These are phyloP conservation scores for Aureobasidium sp. DNA, from an alignment of 2,329 filamentous ascomycete species.

Conservation along the genomic window DNA sequence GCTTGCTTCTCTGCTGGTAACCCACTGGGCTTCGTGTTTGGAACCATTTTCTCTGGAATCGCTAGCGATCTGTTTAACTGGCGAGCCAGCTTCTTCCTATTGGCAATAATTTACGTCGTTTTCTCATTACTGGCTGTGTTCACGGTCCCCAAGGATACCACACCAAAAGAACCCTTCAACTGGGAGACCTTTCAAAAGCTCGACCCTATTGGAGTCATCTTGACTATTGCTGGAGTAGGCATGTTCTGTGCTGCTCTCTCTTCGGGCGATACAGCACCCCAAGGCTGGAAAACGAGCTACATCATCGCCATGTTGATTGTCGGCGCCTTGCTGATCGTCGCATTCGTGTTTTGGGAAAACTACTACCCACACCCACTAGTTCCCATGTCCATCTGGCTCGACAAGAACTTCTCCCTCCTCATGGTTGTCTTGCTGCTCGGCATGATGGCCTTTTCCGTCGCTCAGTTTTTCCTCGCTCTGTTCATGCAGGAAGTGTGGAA, in stretches of 20 bases:
- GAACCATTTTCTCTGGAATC: slow-evolving; percentile 54
- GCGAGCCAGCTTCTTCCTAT: slow-evolving; percentile 54
- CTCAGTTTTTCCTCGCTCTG: slow-evolving; percentile 55
- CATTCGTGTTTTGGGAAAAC: slow-evolving; percentile 57
- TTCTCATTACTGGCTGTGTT: slow-evolving; percentile 52
- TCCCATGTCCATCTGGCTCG: slow-evolving; percentile 51
- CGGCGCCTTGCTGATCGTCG: slow-evolving; percentile 47
- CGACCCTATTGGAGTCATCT: slow-evolving; percentile 51
- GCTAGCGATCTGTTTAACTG: slow-evolving; percentile 54
- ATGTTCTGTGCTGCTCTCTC: slow-evolving; percentile 55
- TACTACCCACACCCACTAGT: slow-evolving; percentile 39
- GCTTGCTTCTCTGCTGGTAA: slow-evolving; percentile 55
- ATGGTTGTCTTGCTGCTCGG: slow-evolving; percentile 51
- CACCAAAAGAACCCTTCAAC: slow-evolving; percentile 38
- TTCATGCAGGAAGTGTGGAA: slow-evolving; percentile 53
- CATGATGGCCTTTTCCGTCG: slow-evolving; percentile 54
- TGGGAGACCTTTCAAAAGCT: slow-evolving; percentile 47
- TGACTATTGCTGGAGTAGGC: slow-evolving; percentile 57
- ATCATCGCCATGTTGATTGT: slow-evolving; percentile 55
- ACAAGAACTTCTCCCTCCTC: slow-evolving; percentile 56
- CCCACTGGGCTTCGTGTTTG: slow-evolving; percentile 49
- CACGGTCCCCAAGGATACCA: slow-evolving; percentile 51
- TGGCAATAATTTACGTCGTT: slow-evolving; percentile 55
- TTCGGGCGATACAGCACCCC: slow-evolving; percentile 45
- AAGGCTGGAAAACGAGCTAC: slow-evolving; percentile 56